A percentile compares a stretch with the other conserved stretches of the same genome.
phyloP scores from a whole-genome alignment of 2,329 filamentous ascomycete genomes.

The Trichoderma sp. region DNA sequence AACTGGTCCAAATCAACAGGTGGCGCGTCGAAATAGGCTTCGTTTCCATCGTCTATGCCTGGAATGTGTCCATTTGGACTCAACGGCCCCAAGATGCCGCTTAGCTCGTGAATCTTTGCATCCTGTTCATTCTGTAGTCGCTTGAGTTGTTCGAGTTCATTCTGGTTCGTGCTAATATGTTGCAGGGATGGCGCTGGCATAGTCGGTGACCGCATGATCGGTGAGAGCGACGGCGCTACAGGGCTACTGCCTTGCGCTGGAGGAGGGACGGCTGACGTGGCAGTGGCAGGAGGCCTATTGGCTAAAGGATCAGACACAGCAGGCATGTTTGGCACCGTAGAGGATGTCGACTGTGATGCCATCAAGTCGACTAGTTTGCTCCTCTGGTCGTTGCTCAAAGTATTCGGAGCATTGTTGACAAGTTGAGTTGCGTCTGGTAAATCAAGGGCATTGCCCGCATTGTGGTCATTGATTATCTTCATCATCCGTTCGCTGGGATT shows the following conservation, averaged over 20 bases:
- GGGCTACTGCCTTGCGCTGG: slow-evolving; percentile 32
- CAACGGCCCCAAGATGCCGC: slow-evolving; percentile 73
- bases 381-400: slow-evolving; percentile 58
- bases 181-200: slow-evolving; percentile 56
- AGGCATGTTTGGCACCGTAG: slow-evolving; percentile 32
- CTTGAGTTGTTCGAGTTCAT: slow-evolving; percentile 77
- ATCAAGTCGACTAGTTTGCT: slow-evolving; percentile 62
- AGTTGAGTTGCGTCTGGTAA: slow-evolving; percentile 54
- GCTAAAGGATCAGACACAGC: slow-evolving; percentile 27
- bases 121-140: slow-evolving; percentile 79
- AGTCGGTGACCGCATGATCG: slow-evolving; percentile 48
- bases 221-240: slow-evolving; percentile 48
- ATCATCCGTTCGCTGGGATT: slow-evolving; percentile 64
- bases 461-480: slow-evolving; percentile 66
- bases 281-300: slow-evolving; percentile 27
- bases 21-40: slow-evolving; percentile 40
- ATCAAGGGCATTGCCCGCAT: slow-evolving; percentile 55
- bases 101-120: slow-evolving; percentile 72
- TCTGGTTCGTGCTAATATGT: slow-evolving; percentile 67
- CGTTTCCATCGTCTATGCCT: slow-evolving; percentile 56
- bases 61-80: slow-evolving; percentile 79
- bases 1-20: slow-evolving; percentile 55
- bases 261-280: slow-evolving; percentile 34
- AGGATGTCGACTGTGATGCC: slow-evolving; percentile 46
- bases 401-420: slow-evolving; percentile 57